Evolutionary conservation across 768 basidiomycete species (phyloP).

Genomic region (Kwoniella dendrophila): DNA sequence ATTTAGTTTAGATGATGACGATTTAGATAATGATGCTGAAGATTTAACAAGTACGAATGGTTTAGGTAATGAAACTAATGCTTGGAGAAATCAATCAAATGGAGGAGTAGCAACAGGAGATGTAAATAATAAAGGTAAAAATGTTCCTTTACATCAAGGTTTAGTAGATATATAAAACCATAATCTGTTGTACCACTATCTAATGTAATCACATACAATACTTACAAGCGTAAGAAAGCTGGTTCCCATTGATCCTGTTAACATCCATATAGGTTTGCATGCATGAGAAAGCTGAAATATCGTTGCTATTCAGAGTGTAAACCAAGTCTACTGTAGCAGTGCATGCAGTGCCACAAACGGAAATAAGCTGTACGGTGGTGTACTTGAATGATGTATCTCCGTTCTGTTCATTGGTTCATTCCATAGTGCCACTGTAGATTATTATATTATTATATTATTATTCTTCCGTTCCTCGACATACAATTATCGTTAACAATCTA

Average conservation of each 20-base stretch:
- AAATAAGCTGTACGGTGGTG: no score
- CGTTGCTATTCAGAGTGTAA: no score
- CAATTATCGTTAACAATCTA: no score
- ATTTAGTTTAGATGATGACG: slow-evolving; percentile 53
- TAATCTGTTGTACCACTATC: no score
- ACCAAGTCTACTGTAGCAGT: no score
- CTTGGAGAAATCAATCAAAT: slow-evolving; percentile 40
- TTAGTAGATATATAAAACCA: slow-evolving; percentile 42
- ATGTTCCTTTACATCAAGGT: slow-evolving; percentile 38
- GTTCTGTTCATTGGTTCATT: background rate
- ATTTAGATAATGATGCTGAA: slow-evolving; percentile 38
- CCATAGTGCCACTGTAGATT: background rate
- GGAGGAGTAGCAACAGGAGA: slow-evolving; percentile 7
- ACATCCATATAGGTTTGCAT: no score
- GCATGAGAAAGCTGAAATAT: no score
- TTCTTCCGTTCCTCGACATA: background rate
- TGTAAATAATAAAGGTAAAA: slow-evolving; percentile 15
- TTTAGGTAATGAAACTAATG: slow-evolving; percentile 47
- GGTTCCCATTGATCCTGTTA: no score
- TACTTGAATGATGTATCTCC: background rate
- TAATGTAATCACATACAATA: no score
- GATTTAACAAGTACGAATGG: slow-evolving; percentile 37
- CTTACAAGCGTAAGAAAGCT: no score
- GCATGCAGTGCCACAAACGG: slow-evolving; percentile 5
- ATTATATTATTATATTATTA: no score